phyloP scores from a whole-genome alignment of 331 rosid species.

The Malus hybrid region DNA sequence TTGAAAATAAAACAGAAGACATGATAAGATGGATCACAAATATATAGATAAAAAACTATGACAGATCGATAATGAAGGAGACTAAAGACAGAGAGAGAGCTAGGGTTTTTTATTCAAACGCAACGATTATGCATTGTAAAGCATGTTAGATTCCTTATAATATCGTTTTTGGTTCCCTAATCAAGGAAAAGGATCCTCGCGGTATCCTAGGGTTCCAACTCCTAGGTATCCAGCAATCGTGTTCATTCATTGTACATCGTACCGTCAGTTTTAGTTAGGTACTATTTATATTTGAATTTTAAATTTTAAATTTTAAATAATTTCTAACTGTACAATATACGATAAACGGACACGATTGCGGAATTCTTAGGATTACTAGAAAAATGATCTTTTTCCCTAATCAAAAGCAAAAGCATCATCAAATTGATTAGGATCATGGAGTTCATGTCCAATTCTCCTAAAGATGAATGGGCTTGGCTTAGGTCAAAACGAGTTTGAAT shows the following conservation, averaged over 20 bases:
- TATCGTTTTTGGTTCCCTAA: slow-evolving; percentile 21
- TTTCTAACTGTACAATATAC: too few relatives aligned
- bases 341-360: too few relatives aligned
- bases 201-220: too few relatives aligned
- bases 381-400: too few relatives aligned
- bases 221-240: too few relatives aligned
- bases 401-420: too few relatives aligned
- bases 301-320: too few relatives aligned
- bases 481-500: too few relatives aligned
- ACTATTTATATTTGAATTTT: too few relatives aligned
- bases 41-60: not conserved
- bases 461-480: slow-evolving; percentile 38
- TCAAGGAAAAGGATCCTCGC: slow-evolving; percentile 18
- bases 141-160: slow-evolving; percentile 35
- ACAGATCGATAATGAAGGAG: slow-evolving; percentile 19
- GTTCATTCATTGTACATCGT: too few relatives aligned
- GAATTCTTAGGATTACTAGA: too few relatives aligned
- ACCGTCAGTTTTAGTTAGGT: too few relatives aligned
- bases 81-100: not conserved
- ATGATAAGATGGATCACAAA: slow-evolving; percentile 49
- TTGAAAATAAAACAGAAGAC: slow-evolving; percentile 8
- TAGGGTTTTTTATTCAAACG: slow-evolving; percentile 41
- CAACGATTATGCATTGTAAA: slow-evolving; percentile 35
- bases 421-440: not conserved
- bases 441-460: slow-evolving; percentile 64